Evolutionary conservation across 495 filamentous ascomycete genomes (phyloP), one percentile per base, ranked within the genome.

Genomic region (Xylaria venustula): DNA sequence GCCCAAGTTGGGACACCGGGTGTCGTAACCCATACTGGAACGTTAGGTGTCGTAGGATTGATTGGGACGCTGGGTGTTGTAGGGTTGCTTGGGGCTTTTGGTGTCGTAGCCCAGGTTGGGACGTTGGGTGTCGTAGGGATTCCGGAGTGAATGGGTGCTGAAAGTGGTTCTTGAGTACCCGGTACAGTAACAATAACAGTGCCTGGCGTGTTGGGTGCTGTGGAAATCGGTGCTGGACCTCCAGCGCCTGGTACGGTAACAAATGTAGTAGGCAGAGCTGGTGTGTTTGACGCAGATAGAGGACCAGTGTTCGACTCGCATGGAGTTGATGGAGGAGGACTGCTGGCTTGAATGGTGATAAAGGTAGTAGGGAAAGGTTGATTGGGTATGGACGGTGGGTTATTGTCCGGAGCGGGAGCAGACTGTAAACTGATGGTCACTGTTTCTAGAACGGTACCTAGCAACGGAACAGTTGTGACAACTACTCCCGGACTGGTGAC

Each of bases 341-440:
- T 34, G 20, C 25, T 25, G 25, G 37, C 28, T 20, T 63, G 56
- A 37, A 65, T 50, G 8, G 62, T 70, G 37, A 63, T 40, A 19
- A 63, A 54, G 4, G 59, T 61, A 7, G 64, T 64, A 30, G 61
- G 52, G n/a, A 23, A 17, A 22, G 26, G 12, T 42, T 64, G 47
- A 14, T 19, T 56, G 37, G n/a, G n/a, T n/a, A 22, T 47, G 14
- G 50, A 28, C 28, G 50, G 37, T 34, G 30, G 30, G 11, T 11
- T 11, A 11, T 34, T 34, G 11, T 11, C 30, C 11, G 30, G 30
- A 34, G 30, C 30, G 5, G 30, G 40, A 26, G 20, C 58, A 40
- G 58, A 47, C 22, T 17, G 19, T 7, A 61, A 30, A 11, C 8
- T 48, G 3, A 61, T 19, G 6, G 50, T 61, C 7, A 61, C 26